Evolutionary conservation across 371 early-diverging fungal species (phyloP), one percentile per base, ranked within the genome.

Genomic region (Mortierella sp.): DNA sequence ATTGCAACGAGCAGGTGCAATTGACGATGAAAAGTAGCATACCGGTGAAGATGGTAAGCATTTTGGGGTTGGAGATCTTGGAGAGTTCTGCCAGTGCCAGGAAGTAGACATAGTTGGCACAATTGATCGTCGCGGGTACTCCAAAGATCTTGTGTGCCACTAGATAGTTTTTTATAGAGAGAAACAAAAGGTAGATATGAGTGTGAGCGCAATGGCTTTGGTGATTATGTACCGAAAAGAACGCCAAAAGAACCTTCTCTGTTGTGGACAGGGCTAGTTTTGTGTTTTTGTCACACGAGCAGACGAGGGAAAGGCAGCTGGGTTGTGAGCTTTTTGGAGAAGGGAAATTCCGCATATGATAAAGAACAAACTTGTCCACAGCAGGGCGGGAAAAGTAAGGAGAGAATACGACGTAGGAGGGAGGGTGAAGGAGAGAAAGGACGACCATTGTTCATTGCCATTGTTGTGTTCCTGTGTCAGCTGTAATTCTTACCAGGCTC

Each of bases 121-220:
- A 95, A 80, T 98, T 99, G 82, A 99, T 99, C 21, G 98, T 96
- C 80, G 94, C 89, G 18, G 99, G 95, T 5, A 95, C 88, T 7
- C 99, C 99, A 89, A 93, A 99, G 46, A 99, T 96, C 78, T 96
- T 95, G 90, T 99, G 99, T 1, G 99, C 97, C 32, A 97, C 99
- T 90, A 65, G 12, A 63, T 14, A 44, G 32, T 43, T 58, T 55
- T 5, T 81, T 68, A 6, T 10, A 71, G 46, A 71, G 6, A 18
- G 10, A 29, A 27, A 46, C 18, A 46, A 18, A 35, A 2, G 32
- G 11, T 12, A 76, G 27, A 43, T 54, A 3, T 38, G 27, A 43
- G 44, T 35, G 38, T 35, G 54, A 18, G 6, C 18, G 35, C 35
- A 35, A 16, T 38, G 18, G 1, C 18, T 6, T 16, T 14, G 18